phyloP scores from a whole-genome alignment of 768 basidiomycete species.

The Holtermannia corniformis region DNA sequence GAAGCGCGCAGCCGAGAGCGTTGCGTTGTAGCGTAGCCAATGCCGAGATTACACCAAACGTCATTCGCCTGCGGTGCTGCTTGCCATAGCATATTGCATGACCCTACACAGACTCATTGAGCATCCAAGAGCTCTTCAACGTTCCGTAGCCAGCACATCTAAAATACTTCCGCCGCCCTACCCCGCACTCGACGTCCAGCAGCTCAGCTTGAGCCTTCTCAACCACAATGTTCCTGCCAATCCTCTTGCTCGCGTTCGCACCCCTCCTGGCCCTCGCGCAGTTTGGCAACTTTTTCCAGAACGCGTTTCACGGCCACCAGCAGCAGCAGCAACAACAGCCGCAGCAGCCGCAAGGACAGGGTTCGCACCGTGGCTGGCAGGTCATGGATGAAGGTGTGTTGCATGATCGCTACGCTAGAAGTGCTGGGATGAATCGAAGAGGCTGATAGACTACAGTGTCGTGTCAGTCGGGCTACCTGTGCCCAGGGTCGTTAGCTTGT shows the following conservation, averaged over 20 bases:
- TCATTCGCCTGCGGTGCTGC: no score
- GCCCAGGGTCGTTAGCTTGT: slow-evolving; percentile 29
- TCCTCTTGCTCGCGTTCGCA: slow-evolving; percentile 1
- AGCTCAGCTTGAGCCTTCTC: not conserved
- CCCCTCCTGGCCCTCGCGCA: slow-evolving; percentile 13
- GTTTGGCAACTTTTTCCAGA: slow-evolving; percentile 21
- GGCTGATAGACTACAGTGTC: slow-evolving; percentile 20
- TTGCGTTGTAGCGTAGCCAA: no score
- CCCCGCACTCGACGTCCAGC: not conserved
- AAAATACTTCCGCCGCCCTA: not conserved
- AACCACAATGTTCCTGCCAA: not conserved
- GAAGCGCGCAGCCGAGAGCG: not conserved
- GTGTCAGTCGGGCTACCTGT: slow-evolving; percentile 33
- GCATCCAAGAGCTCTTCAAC: no score
- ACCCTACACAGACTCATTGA: no score
- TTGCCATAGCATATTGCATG: no score
- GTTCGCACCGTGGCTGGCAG: slow-evolving; percentile 16
- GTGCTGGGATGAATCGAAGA: slow-evolving; percentile 3
- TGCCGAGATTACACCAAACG: no score
- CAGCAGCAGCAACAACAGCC: slow-evolving; percentile 12
- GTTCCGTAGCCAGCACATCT: no score
- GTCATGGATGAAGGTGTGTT: slow-evolving; percentile 20
- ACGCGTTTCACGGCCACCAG: slow-evolving; percentile 9
- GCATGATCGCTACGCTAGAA: not conserved
- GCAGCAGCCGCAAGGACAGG: slow-evolving; percentile 4